A percentile compares a stretch with the other conserved stretches of the same genome.
These are phyloP conservation scores for Arachis monticola DNA, from an alignment of 331 rosid genomes.

Conservation along the genomic window DNA sequence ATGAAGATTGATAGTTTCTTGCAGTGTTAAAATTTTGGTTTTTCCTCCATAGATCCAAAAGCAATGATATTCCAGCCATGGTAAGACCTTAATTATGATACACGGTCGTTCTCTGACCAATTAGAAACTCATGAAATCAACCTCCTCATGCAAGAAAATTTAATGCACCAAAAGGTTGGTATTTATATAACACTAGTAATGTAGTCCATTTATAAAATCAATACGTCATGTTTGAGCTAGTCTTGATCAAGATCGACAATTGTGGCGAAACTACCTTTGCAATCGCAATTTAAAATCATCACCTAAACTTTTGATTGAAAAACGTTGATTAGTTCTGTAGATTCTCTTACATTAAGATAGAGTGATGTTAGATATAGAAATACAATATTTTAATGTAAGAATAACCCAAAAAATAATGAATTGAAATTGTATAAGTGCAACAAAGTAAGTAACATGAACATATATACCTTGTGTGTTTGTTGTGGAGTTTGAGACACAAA, in stretches of 20 bases:
- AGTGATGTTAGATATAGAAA: conserved; percentile 19
- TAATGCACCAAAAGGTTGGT: not conserved
- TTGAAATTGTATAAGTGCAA: not conserved
- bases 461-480: conserved; percentile 30
- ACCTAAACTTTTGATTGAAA: too few species aligned
- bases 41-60: conserved; percentile 75
- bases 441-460: not conserved
- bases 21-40: conserved; percentile 48
- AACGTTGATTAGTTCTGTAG: not conserved
- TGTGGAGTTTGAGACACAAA: conserved; percentile 4
- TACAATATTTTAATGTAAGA: not conserved
- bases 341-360: not conserved
- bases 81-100: conserved; percentile 23
- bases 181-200: not conserved
- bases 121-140: conserved; percentile 26
- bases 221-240: too few species aligned
- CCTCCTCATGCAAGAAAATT: conserved; percentile 20
- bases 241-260: not conserved
- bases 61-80: conserved; percentile 75
- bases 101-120: not conserved
- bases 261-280: too few species aligned
- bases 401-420: not conserved
- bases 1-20: conserved; percentile 57
- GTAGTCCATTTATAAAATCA: not conserved
- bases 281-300: too few species aligned